Base-by-base conservation (phyloP, 2,329 filamentous ascomycete species). In the Colletotrichum lupini region DNA sequence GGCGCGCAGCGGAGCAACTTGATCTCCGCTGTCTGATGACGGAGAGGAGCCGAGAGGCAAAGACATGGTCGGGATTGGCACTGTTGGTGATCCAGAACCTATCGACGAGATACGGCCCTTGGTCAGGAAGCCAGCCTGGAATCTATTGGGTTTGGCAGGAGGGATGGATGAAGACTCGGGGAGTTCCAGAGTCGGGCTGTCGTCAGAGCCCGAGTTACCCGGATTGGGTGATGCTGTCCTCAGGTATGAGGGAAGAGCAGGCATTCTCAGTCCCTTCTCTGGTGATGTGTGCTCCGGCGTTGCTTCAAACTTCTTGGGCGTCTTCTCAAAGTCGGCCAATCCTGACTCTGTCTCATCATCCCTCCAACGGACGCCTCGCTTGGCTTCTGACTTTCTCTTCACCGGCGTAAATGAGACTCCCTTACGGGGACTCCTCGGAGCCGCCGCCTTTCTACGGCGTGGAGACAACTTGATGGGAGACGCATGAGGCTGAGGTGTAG, bases 291-390 rank as follows among this genome's bases (percentile, higher is more conserved):
- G 82, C 62, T 91, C 89, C 7, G 91, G 89, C 1, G 90, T 89
- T 2, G 86, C 86, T 19, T 89, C 75, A 26, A 76, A 86, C 79
- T 92, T 93, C 81, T 95, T 90, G 1, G 97, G 96, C 3, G 96
- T 98, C 83, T 95, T 94, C 79, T 96, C 94, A 80, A 96, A 98
- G 80, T 98, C 97, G 12, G 94, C 95, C 68, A 98, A 85, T 1
- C 95, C 95, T 64, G 96, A 91, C 79, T 97, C 93, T 2, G 92
- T 85, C 79, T 90, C 94, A 78, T 98, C 97, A 78, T 97, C 95
- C 72, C 94, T 92, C 97, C 97, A 99, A 76, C 96, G 91, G 6
- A 99, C 96, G 58, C 89, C 92, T 73, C 95, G 90, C 82, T 95
- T 95, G 68, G 85, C 81, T 1, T 92, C 90, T 11, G 90, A 88